Conservation (phyloP, 108 stramenopile species). For the Chaetoceros tenuissimus region DNA sequence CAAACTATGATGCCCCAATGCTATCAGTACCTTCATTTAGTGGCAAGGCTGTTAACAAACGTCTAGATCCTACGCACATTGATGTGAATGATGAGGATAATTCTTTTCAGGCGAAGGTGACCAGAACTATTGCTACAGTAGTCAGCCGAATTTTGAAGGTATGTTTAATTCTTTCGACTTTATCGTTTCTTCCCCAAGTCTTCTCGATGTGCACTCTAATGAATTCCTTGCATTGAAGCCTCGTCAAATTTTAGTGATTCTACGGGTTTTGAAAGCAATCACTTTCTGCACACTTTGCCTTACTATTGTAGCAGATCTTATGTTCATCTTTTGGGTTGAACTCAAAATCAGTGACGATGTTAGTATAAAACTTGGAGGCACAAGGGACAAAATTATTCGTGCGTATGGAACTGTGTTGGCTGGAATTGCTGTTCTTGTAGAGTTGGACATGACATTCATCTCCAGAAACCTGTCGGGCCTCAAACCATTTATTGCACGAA, state of each 20-base stretch:
- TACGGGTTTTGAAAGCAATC: constrained; percentile 60
- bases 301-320: constrained; percentile 41
- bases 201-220: too few relatives aligned
- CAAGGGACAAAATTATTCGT: constrained; percentile 53
- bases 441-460: constrained; percentile 46
- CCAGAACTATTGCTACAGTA: constrained; percentile 17
- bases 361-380: constrained; percentile 40
- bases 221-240: too few relatives aligned
- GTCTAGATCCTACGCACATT: constrained; percentile 21
- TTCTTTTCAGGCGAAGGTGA: constrained; percentile 16
- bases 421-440: constrained; percentile 46
- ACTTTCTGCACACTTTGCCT: constrained; percentile 57
- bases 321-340: constrained; percentile 62
- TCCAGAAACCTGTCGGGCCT: constrained; percentile 42
- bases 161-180: constrained; percentile 43
- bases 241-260: constrained; percentile 46
- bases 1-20: background rate
- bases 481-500: constrained; percentile 60
- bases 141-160: constrained; percentile 37
- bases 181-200: constrained; percentile 63
- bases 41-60: constrained; percentile 18
- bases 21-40: background rate
- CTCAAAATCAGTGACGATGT: constrained; percentile 25
- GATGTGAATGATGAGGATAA: constrained; percentile 18
- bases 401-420: constrained; percentile 46